Evolutionary conservation across 2,329 filamentous ascomycete species (phyloP), one percentile per base, ranked within the genome.

Genomic region (Penicillium nordicum): DNA sequence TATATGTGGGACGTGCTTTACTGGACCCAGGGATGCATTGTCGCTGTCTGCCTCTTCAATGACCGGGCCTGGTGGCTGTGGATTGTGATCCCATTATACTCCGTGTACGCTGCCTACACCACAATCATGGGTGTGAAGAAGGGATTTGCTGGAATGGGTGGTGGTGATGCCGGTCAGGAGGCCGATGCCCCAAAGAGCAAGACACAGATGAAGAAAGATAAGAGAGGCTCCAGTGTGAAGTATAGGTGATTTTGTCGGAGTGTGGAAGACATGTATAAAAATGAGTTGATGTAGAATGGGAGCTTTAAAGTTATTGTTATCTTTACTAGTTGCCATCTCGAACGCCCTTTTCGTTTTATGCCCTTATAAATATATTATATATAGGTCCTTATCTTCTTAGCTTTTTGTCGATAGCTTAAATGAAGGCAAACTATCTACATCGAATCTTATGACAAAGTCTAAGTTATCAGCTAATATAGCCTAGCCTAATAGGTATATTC

Each of bases 1-100:
- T 97, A 95, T 80, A 90, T 97, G 88, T 99, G 96, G 83, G 94
- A 99, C 76, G 84, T 96, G 48, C 80, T 96, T 51, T 97, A 96
- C 84, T 91, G 96, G 78, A 97, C 92, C 0, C 97, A 92, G 87
- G 86, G 84, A 11, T 89, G 87, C 52, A 79, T 90, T 40, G 75
- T 87, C 9, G 74, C 88, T n/a, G 92, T 88, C 14, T 82, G 88
- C 16, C 61, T 96, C 29, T 83, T 93, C 46, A 94, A 94, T 4
- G 92, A 97, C 72, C 88, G 88, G 78, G 89, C 79, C 4, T 90
- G 87, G 87, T 84, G 84, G 79, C 62, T 85, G 36, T 89, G 82
- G 74, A 69, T 78, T 27, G 74, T 77, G 3, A 73, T 82, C 34
- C 80, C 80, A 1, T 18, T 76, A 5, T 82, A 81, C 64, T 79